A percentile compares a stretch with the other conserved stretches of the same genome.
Evolutionary conservation across 2,329 filamentous ascomycete genomes (phyloP).

Genomic region (Zymoseptoria crescenta): DNA sequence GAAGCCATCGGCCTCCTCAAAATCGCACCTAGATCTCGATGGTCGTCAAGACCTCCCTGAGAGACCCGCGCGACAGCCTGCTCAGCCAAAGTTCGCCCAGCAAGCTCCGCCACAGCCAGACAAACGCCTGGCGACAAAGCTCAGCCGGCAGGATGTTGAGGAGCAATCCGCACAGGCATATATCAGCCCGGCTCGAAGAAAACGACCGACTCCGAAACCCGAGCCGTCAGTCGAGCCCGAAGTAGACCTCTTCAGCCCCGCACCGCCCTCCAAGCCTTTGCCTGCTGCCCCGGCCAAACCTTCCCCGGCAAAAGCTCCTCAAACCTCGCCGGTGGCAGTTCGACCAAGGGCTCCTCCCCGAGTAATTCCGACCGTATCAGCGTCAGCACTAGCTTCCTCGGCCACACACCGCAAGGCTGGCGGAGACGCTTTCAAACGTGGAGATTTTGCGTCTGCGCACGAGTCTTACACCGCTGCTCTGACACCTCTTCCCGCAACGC

Average conservation of each 20-base stretch:
- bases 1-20: constrained; percentile 41
- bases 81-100: constrained; percentile 34
- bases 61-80: constrained; percentile 25
- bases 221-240: constrained; percentile 24
- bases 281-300: constrained; percentile 8
- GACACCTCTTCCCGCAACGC: constrained; percentile 61
- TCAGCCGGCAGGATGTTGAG: constrained; percentile 67
- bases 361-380: constrained; percentile 59
- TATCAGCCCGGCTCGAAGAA: constrained; percentile 76
- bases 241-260: constrained; percentile 30
- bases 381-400: constrained; percentile 64
- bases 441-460: constrained; percentile 84
- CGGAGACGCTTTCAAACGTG: constrained; percentile 84
- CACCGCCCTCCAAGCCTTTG: constrained; percentile 5
- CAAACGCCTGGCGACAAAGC: constrained; percentile 44
- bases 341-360: constrained; percentile 46
- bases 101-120: constrained; percentile 32
- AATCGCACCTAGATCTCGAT: constrained; percentile 12
- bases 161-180: constrained; percentile 78
- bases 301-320: constrained; percentile 20
- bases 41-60: constrained; percentile 9
- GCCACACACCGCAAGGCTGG: constrained; percentile 72
- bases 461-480: constrained; percentile 73
- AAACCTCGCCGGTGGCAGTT: constrained; percentile 34
- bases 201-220: constrained; percentile 50